Evolutionary conservation across 805 yeast species (phyloP), one percentile per base, ranked within the genome.

Genomic region (Hanseniaspora mollemarum): DNA sequence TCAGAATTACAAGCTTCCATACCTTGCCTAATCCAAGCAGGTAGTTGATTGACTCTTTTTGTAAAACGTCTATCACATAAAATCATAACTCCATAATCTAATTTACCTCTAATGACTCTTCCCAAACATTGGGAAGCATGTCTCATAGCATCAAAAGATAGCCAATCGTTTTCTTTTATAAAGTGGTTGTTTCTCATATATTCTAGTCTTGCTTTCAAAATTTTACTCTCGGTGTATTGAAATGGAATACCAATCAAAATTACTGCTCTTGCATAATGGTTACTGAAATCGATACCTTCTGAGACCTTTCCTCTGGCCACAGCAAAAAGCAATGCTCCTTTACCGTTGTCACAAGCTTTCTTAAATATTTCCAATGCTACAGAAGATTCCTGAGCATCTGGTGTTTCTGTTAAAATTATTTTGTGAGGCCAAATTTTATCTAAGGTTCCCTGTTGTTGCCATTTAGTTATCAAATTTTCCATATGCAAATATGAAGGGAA

Each of bases 121-220:
- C 99, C 99, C 60, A 92, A 68, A 67, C 99, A 92, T 66, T 92
- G 99, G 0, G 99, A 97, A 3, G 97, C 99, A 68, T 92, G 99
- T 62, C 99, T 78, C 98, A 92, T 92, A 13, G 99, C 99, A 67
- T 92, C 99, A 72, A 92, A 92, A 10, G 97, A 88, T 35, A 92
- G 64, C 62, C 92, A 92, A 60, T 92, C 98, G 62, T 86, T 87
- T 60, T 92, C 98, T 56, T 87, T 75, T 51, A 92, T 90, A 59
- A 87, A 94, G 63, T 78, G 90, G 60, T 87, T 88, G 62, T 92
- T 97, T 57, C 97, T 73, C 63, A 92, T 67, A 60, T 92, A 92
- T 66, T 92, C 98, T 41, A 92, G 70, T 46, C 99, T 75, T 0
- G 99, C 98, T 59, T 92, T 92, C 59, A 92, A 71, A 56, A 92